These are phyloP conservation scores for Phlyctochytrium bullatum DNA, from an alignment of 192 early-diverging fungal species.

Conservation along the genomic window DNA sequence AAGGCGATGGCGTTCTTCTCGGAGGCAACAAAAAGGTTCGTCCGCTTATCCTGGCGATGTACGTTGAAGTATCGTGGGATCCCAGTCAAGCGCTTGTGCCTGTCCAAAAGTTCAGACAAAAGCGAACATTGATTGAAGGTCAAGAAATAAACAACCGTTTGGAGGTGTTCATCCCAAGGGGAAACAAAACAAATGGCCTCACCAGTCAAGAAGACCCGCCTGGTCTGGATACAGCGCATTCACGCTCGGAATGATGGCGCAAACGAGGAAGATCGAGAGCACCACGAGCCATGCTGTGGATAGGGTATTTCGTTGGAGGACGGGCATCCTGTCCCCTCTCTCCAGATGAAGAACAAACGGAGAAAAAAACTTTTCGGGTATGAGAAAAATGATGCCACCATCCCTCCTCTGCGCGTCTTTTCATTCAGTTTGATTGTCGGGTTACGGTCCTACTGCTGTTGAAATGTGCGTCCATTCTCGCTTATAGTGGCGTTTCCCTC, in stretches of 20 bases:
- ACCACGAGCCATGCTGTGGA: no score
- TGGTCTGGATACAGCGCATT: slow-evolving; percentile 10
- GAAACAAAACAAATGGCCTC: neutral
- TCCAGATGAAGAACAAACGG: no score
- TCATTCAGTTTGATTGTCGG: no score
- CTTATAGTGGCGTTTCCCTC: no score
- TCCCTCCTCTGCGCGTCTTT: no score
- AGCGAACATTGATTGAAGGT: neutral
- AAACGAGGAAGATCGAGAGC: slow-evolving; percentile 1
- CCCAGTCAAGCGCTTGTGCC: slow-evolving; percentile 21
- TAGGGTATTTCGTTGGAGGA: no score
- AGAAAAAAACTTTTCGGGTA: no score
- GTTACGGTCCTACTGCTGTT: no score
- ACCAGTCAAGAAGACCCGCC: slow-evolving; percentile 22
- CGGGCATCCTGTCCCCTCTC: no score
- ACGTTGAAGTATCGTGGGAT: slow-evolving; percentile 19
- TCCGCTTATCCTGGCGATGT: slow-evolving; percentile 6
- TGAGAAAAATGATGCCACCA: no score
- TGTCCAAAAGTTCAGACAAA: slow-evolving; percentile 1
- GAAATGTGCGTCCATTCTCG: no score
- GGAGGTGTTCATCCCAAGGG: neutral
- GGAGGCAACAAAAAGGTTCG: slow-evolving; percentile 55
- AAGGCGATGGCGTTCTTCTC: slow-evolving; percentile 73
- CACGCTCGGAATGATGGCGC: neutral
- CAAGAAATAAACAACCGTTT: neutral